Conservation (phyloP, 768 basidiomycete genomes). For the Tephrocybe sp. region DNA sequence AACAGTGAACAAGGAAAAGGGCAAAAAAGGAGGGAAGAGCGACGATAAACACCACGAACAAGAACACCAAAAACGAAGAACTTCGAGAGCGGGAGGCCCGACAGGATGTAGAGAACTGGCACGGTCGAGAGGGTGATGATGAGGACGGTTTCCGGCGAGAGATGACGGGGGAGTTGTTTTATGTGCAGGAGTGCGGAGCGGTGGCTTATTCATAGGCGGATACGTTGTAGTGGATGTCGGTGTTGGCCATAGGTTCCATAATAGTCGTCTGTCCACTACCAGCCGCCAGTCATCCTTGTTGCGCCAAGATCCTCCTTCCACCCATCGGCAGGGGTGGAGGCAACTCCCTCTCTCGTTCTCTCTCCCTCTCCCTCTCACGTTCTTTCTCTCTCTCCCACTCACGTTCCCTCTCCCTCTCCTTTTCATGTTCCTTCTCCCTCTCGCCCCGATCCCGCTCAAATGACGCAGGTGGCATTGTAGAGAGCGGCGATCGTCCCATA, state of each 20-base stretch:
- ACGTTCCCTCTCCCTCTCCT: conserved; percentile 46
- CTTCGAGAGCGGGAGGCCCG: too few relatives aligned
- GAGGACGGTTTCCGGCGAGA: too few relatives aligned
- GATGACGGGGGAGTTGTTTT: too few relatives aligned
- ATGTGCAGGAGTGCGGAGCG: too few relatives aligned
- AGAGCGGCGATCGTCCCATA: conserved; percentile 33
- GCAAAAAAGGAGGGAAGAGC: too few relatives aligned
- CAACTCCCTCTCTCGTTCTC: conserved; percentile 38
- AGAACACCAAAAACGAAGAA: too few relatives aligned
- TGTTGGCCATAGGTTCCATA: too few relatives aligned
- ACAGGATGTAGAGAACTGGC: too few relatives aligned
- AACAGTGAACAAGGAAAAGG: too few relatives aligned
- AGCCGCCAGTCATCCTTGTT: conserved; percentile 24
- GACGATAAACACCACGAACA: background rate
- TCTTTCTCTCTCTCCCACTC: background rate
- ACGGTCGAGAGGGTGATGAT: too few relatives aligned
- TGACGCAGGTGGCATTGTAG: conserved; percentile 39
- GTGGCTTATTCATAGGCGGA: too few relatives aligned
- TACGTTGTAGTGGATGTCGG: background rate
- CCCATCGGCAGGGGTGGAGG: conserved; percentile 46
- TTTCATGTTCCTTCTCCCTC: conserved; percentile 44
- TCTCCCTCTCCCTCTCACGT: conserved; percentile 23
- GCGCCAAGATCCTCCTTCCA: conserved; percentile 35
- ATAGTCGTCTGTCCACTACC: too few relatives aligned
- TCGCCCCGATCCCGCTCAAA: conserved; percentile 54